These are phyloP conservation scores for Diaporthe sp. DNA, from an alignment of 2,329 filamentous ascomycete species.

Conservation along the genomic window DNA sequence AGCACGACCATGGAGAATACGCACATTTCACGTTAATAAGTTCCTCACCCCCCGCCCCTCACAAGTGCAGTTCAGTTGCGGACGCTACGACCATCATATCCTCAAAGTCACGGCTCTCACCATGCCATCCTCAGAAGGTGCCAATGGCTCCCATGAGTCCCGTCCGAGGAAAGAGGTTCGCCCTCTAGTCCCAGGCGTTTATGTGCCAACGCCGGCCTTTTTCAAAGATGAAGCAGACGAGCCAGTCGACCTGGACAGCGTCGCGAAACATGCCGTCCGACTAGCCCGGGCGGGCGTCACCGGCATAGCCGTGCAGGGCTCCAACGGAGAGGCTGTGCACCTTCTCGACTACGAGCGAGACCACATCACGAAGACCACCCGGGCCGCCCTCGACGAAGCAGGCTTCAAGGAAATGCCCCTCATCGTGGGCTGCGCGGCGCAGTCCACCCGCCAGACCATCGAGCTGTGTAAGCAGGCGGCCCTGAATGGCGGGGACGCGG, in stretches of 20 bases:
- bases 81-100: background rate
- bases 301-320: constrained; percentile 74
- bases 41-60: no score
- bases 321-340: constrained; percentile 77
- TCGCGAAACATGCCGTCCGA: constrained; percentile 65
- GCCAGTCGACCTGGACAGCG: constrained; percentile 64
- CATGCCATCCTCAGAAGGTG: constrained; percentile 19
- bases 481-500: constrained; percentile 75
- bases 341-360: constrained; percentile 72
- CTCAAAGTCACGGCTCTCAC: background rate
- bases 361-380: constrained; percentile 68
- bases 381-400: constrained; percentile 66
- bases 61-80: background rate
- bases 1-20: background rate
- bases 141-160: background rate
- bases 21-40: background rate
- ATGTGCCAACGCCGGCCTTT: constrained; percentile 71
- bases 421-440: constrained; percentile 76
- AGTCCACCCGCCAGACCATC: constrained; percentile 76
- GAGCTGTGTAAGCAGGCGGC: constrained; percentile 74
- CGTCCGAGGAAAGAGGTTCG: background rate
- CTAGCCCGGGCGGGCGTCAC: constrained; percentile 72
- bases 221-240: constrained; percentile 62
- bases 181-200: constrained; percentile 56
- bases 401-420: constrained; percentile 72